Conservation (phyloP, 1,139 yeast genomes). For the Barnettozyma hawaiiensis region DNA sequence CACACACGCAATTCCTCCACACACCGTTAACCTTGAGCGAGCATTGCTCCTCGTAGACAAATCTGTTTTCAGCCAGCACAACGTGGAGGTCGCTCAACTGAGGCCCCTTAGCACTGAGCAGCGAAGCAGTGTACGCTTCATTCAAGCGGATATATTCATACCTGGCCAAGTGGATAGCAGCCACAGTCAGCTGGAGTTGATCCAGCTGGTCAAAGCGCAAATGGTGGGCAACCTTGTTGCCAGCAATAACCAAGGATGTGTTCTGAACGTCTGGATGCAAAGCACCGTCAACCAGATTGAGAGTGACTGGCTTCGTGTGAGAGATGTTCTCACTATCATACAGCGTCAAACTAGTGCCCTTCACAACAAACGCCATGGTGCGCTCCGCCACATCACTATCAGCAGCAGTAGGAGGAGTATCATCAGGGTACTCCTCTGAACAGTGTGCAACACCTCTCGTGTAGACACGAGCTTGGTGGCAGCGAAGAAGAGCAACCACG, state of each 20-base stretch:
- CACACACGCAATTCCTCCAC: slow-evolving; percentile 78
- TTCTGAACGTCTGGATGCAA: slow-evolving; percentile 36
- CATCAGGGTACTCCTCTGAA: slow-evolving; percentile 15
- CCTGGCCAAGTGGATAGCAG: slow-evolving; percentile 62
- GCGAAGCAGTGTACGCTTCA: slow-evolving; percentile 83
- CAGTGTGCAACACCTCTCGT: slow-evolving; percentile 10
- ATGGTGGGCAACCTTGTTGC: slow-evolving; percentile 51
- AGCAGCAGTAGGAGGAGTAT: background rate
- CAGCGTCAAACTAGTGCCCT: slow-evolving; percentile 4
- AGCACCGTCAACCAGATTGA: slow-evolving; percentile 69
- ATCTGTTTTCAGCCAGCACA: slow-evolving; percentile 66
- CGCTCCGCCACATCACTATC: background rate
- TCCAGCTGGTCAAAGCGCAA: slow-evolving; percentile 52
- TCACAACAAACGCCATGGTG: background rate
- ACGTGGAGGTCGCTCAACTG: slow-evolving; percentile 70
- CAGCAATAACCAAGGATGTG: background rate
- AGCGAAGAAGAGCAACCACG: slow-evolving; percentile 43
- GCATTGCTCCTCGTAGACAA: slow-evolving; percentile 77
- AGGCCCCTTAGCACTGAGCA: slow-evolving; percentile 71
- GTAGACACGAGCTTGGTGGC: slow-evolving; percentile 48
- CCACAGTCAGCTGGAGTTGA: slow-evolving; percentile 49
- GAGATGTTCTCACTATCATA: background rate
- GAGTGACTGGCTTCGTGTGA: slow-evolving; percentile 51
- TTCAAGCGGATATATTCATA: slow-evolving; percentile 67
- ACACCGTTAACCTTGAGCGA: slow-evolving; percentile 84